A percentile compares a stretch with the other conserved stretches of the same genome.
These are phyloP conservation scores for Allomyces macrogynus DNA, from an alignment of 192 early-diverging fungal species.

Conservation along the genomic window DNA sequence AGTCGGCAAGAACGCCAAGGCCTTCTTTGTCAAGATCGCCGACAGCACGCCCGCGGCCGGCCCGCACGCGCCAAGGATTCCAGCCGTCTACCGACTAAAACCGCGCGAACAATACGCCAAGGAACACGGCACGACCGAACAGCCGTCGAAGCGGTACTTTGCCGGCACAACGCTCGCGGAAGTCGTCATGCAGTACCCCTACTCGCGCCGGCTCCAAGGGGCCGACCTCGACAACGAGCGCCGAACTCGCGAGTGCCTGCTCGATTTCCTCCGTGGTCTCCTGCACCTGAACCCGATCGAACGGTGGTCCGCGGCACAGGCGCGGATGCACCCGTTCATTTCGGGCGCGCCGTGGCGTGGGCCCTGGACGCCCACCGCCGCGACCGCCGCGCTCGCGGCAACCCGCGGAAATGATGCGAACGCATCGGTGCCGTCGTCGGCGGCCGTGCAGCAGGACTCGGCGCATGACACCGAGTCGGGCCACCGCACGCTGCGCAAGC, in stretches of 20 bases:
- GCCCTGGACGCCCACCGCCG: constrained; percentile 32
- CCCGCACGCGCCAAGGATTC: constrained; percentile 7
- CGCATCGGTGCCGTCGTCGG: background rate
- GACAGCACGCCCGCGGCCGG: constrained; percentile 19
- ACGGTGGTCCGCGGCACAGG: constrained; percentile 89
- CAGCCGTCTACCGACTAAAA: constrained; percentile 39
- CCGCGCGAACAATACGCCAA: constrained; percentile 55
- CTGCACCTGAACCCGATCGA: constrained; percentile 76
- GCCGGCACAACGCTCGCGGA: constrained; percentile 65
- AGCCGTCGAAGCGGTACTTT: constrained; percentile 86
- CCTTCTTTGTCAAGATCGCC: constrained; percentile 53
- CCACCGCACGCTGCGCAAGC: background rate
- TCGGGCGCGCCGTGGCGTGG: constrained; percentile 62
- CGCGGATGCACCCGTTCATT: constrained; percentile 84
- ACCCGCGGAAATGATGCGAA: background rate
- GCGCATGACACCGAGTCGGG: background rate
- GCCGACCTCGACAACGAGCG: constrained; percentile 22
- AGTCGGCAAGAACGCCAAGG: constrained; percentile 64
- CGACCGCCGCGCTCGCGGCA: background rate
- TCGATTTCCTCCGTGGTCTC: constrained; percentile 84
- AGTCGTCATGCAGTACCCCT: constrained; percentile 69
- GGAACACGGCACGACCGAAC: constrained; percentile 66
- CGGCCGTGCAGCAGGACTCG: background rate
- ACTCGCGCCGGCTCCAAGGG: constrained; percentile 31
- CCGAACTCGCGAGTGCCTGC: constrained; percentile 48